A percentile compares a stretch with the other conserved stretches of the same genome.
phyloP scores from a whole-genome alignment of 306 rosid species.

The Cucurbita maxima region DNA sequence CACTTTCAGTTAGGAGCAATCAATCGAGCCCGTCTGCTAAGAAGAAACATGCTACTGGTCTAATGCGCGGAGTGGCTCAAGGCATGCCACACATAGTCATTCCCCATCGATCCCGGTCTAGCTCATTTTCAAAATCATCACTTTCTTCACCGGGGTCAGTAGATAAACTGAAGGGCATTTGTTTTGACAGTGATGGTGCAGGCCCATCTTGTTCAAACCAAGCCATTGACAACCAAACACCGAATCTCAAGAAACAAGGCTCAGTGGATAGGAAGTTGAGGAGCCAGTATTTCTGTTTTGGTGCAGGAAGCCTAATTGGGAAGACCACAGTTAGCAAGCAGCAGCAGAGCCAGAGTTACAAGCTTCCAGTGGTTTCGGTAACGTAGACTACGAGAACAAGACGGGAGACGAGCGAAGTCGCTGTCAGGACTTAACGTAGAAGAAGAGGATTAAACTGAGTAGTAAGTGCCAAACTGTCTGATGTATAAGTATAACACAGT shows the following conservation, averaged over 20 bases:
- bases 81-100: constrained; percentile 41
- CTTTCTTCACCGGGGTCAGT: constrained; percentile 61
- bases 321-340: constrained; percentile 38
- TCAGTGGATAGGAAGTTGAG: constrained; percentile 26
- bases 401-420: background rate
- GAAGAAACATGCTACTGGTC: constrained; percentile 76
- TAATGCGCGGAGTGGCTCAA: constrained; percentile 53
- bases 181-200: constrained; percentile 37
- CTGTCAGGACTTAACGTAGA: background rate
- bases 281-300: constrained; percentile 82
- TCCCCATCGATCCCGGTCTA: constrained; percentile 59
- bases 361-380: constrained; percentile 40
- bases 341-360: constrained; percentile 28
- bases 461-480: constrained; percentile 1
- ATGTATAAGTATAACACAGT: background rate
- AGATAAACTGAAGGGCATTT: constrained; percentile 60
- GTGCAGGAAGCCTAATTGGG: constrained; percentile 40
- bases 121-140: constrained; percentile 73
- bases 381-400: constrained; percentile 15
- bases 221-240: constrained; percentile 22
- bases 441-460: background rate
- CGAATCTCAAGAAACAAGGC: constrained; percentile 24
- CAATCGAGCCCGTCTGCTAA: constrained; percentile 94
- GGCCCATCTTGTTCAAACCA: constrained; percentile 56
- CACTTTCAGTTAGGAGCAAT: constrained; percentile 74